Conservation (phyloP, 371 early-diverging fungal species). For the Haplosporangium sp. region DNA sequence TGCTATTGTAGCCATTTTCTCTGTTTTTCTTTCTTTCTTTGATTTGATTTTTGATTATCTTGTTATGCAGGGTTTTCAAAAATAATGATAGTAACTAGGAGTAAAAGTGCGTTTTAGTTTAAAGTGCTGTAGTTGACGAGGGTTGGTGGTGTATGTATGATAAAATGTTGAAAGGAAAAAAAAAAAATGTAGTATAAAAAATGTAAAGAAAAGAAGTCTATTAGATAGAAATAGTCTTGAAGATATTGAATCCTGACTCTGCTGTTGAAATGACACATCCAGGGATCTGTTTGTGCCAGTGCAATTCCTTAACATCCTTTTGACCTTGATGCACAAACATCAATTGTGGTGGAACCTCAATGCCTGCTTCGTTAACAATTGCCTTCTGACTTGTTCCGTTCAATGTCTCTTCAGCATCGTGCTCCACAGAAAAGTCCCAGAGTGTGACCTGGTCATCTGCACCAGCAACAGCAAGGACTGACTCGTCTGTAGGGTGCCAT, state of each 20-base stretch:
- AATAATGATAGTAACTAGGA: too few relatives aligned
- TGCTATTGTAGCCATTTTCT: too few relatives aligned
- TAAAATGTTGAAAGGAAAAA: constrained; percentile 6
- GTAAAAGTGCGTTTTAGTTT: too few relatives aligned
- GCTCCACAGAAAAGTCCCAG: constrained; percentile 97
- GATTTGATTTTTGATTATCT: background rate
- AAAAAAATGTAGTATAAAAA: background rate
- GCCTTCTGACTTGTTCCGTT: constrained; percentile 71
- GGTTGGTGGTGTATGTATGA: background rate
- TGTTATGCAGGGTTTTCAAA: too few relatives aligned
- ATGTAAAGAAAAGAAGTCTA: background rate
- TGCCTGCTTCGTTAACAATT: constrained; percentile 74
- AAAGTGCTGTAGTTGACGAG: too few relatives aligned
- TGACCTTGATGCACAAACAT: constrained; percentile 97
- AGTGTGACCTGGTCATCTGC: constrained; percentile 97
- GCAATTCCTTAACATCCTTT: constrained; percentile 93
- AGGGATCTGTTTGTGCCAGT: constrained; percentile 95
- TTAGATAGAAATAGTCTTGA: constrained; percentile 93
- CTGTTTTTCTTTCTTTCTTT: background rate
- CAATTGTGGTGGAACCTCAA: constrained; percentile 93
- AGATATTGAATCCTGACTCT: constrained; percentile 91
- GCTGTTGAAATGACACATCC: constrained; percentile 93
- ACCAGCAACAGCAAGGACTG: constrained; percentile 92
- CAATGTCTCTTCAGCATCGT: constrained; percentile 89
- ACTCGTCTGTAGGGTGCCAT: constrained; percentile 96